Percentiles rank a stretch among this genome's conserved stretches.
These are phyloP conservation scores for Plenodomus tracheiphilus DNA, from an alignment of 2,329 filamentous ascomycete species.

Conservation along the genomic window DNA sequence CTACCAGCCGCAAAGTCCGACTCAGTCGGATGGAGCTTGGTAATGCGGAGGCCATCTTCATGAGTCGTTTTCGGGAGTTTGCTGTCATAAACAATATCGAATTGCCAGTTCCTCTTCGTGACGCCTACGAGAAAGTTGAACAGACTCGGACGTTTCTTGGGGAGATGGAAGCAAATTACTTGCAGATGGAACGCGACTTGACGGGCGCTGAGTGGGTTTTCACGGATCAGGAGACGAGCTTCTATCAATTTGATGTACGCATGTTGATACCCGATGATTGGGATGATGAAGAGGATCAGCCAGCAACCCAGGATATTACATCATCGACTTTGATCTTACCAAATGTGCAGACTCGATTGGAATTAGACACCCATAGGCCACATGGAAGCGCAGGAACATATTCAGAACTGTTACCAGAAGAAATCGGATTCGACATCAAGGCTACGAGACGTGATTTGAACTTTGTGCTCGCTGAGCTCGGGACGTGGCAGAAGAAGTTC, in stretches of 20 bases:
- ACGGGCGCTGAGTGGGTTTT: conserved; percentile 22
- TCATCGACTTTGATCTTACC: too few relatives aligned
- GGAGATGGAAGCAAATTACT: conserved; percentile 18
- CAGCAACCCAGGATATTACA: too few relatives aligned
- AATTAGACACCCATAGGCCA: too few relatives aligned
- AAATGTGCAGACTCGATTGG: too few relatives aligned
- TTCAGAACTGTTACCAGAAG: background rate
- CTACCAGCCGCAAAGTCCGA: background rate
- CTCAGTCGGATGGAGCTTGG: conserved; percentile 1
- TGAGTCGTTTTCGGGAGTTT: background rate
- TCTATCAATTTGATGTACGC: conserved; percentile 22
- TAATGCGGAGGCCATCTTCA: conserved; percentile 1
- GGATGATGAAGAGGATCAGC: too few relatives aligned
- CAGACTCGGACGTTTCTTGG: conserved; percentile 18
- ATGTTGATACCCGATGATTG: background rate
- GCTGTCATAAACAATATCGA: background rate
- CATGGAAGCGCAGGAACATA: too few relatives aligned
- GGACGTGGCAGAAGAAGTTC: background rate
- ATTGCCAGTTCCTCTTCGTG: background rate
- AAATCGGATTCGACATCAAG: background rate
- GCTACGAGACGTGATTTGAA: background rate
- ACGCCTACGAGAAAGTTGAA: conserved; percentile 5
- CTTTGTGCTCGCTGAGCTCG: background rate
- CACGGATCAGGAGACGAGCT: conserved; percentile 17
- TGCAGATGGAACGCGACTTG: conserved; percentile 16